phyloP scores from a whole-genome alignment of 1,139 yeast species.

The Yamadazyma blattariae region DNA sequence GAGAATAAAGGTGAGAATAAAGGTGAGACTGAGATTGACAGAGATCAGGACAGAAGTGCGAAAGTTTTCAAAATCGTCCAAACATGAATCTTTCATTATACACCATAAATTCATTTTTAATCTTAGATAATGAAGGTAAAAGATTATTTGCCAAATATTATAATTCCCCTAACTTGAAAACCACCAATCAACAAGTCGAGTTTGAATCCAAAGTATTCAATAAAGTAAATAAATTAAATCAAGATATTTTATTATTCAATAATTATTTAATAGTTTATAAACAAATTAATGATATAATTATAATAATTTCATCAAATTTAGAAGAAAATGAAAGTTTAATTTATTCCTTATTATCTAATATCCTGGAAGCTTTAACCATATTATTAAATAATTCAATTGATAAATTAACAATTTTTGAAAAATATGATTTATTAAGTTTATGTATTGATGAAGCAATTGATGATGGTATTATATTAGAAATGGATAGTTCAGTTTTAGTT shows the following conservation, averaged over 20 bases:
- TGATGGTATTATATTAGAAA: constrained; percentile 87
- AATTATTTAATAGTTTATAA: constrained; percentile 79
- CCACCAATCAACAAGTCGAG: constrained; percentile 58
- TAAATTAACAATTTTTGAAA: constrained; percentile 72
- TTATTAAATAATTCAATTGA: constrained; percentile 75
- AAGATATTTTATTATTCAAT: constrained; percentile 79
- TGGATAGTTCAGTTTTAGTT: constrained; percentile 83
- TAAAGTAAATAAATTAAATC: constrained; percentile 76
- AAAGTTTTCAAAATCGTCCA: constrained; percentile 6
- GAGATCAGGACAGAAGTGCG: too few species aligned
- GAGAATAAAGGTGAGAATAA: too few species aligned
- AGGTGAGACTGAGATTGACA: too few species aligned
- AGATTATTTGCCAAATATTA: constrained; percentile 86
- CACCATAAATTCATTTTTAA: constrained; percentile 71
- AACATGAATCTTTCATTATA: constrained; percentile 62
- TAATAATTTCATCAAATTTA: constrained; percentile 66
- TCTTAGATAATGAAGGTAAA: constrained; percentile 79
- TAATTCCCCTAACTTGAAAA: constrained; percentile 13
- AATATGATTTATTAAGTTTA: constrained; percentile 81
- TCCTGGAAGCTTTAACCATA: constrained; percentile 78
- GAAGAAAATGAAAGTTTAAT: constrained; percentile 86
- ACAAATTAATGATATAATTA: constrained; percentile 74
- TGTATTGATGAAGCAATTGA: constrained; percentile 92
- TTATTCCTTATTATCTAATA: constrained; percentile 72
- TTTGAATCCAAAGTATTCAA: constrained; percentile 73